Evolutionary conservation across 306 rosid genomes (phyloP).

Genomic region (Glycine soja): DNA sequence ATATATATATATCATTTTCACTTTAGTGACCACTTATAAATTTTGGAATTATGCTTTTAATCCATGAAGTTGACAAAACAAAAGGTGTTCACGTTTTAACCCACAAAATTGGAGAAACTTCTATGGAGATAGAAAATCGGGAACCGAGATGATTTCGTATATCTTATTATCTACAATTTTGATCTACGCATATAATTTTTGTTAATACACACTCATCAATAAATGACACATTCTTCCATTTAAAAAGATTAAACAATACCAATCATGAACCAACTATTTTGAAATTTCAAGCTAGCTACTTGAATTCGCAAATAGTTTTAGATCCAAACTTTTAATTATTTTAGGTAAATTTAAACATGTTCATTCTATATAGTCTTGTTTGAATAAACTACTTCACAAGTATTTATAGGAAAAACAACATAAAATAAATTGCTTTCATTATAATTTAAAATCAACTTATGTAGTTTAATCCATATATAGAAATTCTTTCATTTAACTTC

Average conservation of each 20-base stretch:
- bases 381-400: too few species aligned
- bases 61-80: slow-evolving; percentile 30
- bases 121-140: neutral
- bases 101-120: slow-evolving; percentile 6
- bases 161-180: neutral
- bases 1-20: slow-evolving; percentile 27
- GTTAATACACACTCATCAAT: neutral
- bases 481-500: neutral
- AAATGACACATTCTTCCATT: too few species aligned
- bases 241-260: neutral
- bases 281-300: neutral
- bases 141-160: neutral
- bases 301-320: neutral
- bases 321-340: neutral
- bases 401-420: too few species aligned
- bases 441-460: too few species aligned
- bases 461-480: neutral
- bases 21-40: neutral
- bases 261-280: neutral
- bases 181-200: neutral
- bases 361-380: neutral
- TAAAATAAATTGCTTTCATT: too few species aligned
- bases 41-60: slow-evolving; percentile 8
- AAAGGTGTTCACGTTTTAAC: neutral
- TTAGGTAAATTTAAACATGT: neutral